Base-by-base conservation (phyloP, 2,329 filamentous ascomycete species). In the Laburnicola sp. region DNA sequence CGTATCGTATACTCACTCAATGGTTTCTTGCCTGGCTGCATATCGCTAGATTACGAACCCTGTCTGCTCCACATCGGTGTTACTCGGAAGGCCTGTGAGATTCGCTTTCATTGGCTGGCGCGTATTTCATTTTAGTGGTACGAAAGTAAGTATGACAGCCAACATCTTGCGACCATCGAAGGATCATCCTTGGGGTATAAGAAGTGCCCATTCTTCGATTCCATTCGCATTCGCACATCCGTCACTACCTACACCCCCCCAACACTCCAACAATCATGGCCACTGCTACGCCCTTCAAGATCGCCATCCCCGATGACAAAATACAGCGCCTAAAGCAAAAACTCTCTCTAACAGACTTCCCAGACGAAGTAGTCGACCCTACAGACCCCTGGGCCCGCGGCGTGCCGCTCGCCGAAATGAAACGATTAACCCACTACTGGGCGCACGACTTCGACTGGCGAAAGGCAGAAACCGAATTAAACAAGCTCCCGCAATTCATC, bases 391-490 rank as follows among this genome's bases (percentile, higher is more conserved):
- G 83, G 82, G 75, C 80, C n/a, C 80, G 84, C 58, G 86, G 86
- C n/a, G 76, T 80, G 8, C 85, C 85, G 0, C 68, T 87, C 0
- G 68, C 72, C 2, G 83, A 87, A 47, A 70, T 88, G 51, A 82
- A 84, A 60, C 77, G 83, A 4, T 75, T 89, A 21, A 74, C 79
- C 1, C 68, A 74, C 2, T 75, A 82, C 58, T 89, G 85, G 86
- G 74, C 76, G 28, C 70, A 79, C 4, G 62, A 62, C 0, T 84
- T 80, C 62, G 80, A 87, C 66, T 89, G 86, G 86, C 77, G 82
- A 31, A 72, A 74, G 28, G 77, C 79, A 23, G 86, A 89, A 66
- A 69, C 74, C 3, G 75, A 77, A 41, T 65, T 89, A 9, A 89
- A 89, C 63, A 65, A 77, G 27, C 68, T 86, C 4, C 80, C 83